phyloP scores from a whole-genome alignment of 192 early-diverging fungal species.

The Coemansia sp. region DNA sequence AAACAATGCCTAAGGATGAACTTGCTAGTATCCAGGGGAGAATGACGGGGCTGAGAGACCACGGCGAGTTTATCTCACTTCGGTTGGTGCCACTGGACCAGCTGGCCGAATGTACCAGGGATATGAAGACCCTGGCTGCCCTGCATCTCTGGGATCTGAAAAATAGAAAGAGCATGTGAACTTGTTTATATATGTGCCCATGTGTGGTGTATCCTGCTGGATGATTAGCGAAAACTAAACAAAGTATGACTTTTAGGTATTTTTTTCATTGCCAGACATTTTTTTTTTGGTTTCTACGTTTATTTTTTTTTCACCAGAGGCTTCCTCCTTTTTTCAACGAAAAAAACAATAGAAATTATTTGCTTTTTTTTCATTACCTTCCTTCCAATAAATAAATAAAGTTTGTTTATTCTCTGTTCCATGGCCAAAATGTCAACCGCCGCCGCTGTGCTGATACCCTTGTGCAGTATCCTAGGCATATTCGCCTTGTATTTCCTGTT shows the following conservation, averaged over 20 bases:
- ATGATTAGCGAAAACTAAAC: background rate
- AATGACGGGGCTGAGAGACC: conserved; percentile 67
- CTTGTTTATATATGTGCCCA: too few relatives aligned
- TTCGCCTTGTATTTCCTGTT: background rate
- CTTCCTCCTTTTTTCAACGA: background rate
- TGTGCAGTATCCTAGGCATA: background rate
- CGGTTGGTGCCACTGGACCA: conserved; percentile 66
- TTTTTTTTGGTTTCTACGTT: background rate
- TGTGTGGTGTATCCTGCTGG: too few relatives aligned
- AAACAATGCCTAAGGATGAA: conserved; percentile 55
- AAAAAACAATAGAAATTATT: too few relatives aligned
- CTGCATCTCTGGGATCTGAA: conserved; percentile 60
- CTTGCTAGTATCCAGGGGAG: conserved; percentile 64
- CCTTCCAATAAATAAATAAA: background rate
- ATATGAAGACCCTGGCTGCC: conserved; percentile 73
- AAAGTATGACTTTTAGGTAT: too few relatives aligned
- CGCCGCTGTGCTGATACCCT: background rate
- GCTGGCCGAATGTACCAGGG: conserved; percentile 65
- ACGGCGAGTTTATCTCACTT: conserved; percentile 78
- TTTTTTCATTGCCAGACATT: too few relatives aligned
- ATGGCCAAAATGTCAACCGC: background rate
- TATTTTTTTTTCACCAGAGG: background rate
- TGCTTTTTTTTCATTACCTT: background rate
- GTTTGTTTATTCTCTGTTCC: background rate
- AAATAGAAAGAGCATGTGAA: background rate